Evolutionary conservation across 441 rosid species (phyloP), one percentile per base, ranked within the genome.

Genomic region (Dalechampia spathulata): DNA sequence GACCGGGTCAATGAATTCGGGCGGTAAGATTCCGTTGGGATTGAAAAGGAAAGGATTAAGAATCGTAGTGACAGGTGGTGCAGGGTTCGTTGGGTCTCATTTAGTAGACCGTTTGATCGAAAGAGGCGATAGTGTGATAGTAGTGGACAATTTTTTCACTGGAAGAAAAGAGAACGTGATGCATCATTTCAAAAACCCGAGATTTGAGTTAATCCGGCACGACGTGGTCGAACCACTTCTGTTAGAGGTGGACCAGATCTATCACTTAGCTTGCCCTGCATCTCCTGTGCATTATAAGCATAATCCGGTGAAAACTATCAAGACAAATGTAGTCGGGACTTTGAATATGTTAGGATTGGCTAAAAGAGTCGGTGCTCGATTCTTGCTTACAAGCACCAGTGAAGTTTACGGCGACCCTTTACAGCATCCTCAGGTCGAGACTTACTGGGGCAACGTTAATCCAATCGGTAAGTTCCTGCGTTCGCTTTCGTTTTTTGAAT

Each of bases 361-460:
- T 16, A 87, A 90, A 78, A 49, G 97, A 28, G 91, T 90, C 16
- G 97, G 97, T 9, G 97, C 97, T 1, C 66, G 94, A 39, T 90
- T 90, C 62, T 57, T 90, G 58, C 79, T 90, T 37, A 87, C 97
- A n/a, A 90, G 97, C 59, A 90, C 97, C 46, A 83, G 90, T 58
- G 97, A 90, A 79, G 97, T 90, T 1, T 90, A 90, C 64, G 97
- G 97, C 5, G 97, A 90, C 74, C 97, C 97, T 36, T 82, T 90
- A 19, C 94, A 90, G 62, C 97, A 87, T 44, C 97, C 97, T 3
- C 96, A 90, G 80, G 87, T 81, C 50, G 97, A 90, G 82, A 90
- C 97, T 36, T 90, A 90, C 75, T 90, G 97, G 97, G 97, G 97
- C 69, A 87, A 90, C 81, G 97, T 90, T 64, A 90, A 90, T 73